Evolutionary conservation across 2,329 filamentous ascomycete genomes (phyloP).

Genomic region (Hymenoscyphus infarciens): DNA sequence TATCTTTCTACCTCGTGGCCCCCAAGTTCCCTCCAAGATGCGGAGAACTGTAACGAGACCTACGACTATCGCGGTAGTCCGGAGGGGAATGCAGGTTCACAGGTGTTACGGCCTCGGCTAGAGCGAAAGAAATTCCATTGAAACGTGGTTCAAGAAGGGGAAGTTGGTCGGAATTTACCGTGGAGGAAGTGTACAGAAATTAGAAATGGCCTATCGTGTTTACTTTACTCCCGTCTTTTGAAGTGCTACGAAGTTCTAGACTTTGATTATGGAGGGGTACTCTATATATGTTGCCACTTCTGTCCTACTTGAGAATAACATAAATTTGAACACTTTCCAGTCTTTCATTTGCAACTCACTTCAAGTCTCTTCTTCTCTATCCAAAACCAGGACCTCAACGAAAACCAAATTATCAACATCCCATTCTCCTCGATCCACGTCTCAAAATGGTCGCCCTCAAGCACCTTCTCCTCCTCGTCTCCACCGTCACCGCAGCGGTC

Average conservation of each 20-base stretch:
- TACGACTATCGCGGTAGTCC: not conserved
- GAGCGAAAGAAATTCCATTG: not conserved
- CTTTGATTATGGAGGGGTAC: not conserved
- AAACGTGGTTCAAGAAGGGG: not conserved
- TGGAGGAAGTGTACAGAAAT: no score
- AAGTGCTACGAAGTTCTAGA: not conserved
- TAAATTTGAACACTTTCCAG: not conserved
- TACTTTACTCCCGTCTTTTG: no score
- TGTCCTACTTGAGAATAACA: not conserved
- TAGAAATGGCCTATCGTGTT: no score
- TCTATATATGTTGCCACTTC: not conserved
- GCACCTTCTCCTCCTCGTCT: not conserved
- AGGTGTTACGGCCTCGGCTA: not conserved
- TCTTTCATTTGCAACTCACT: not conserved
- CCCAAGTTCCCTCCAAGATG: not conserved
- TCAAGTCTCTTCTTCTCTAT: not conserved
- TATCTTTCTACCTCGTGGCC: not conserved
- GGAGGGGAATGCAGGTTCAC: no score
- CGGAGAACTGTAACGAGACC: not conserved
- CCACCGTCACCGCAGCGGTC: not conserved
- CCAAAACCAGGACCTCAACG: no score
- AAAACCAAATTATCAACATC: no score
- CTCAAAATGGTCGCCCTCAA: not conserved
- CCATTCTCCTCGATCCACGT: no score
- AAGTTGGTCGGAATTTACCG: not conserved